A percentile compares a stretch with the other conserved stretches of the same genome.
Evolutionary conservation across 345 rosid genomes (phyloP).

Genomic region (Dovyalis caffra): DNA sequence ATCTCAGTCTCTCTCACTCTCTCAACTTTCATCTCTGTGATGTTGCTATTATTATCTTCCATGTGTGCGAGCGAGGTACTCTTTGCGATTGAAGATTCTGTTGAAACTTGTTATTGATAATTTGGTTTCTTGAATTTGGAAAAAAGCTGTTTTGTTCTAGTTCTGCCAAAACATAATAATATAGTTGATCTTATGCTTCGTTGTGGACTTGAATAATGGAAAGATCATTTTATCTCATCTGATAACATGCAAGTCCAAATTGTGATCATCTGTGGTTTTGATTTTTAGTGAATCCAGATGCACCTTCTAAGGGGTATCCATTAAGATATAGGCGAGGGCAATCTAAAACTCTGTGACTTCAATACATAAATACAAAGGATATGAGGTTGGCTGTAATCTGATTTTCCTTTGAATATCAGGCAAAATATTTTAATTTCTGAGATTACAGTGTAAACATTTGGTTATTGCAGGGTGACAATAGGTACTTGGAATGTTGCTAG

Average conservation of each 20-base stretch:
- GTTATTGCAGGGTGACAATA: conserved; percentile 58
- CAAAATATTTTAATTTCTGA: not conserved
- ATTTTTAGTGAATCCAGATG: conserved; percentile 37
- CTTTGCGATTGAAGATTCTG: no score
- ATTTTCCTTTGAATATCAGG: conserved; percentile 1
- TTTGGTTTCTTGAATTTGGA: not conserved
- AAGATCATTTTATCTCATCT: not conserved
- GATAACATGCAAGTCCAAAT: not conserved
- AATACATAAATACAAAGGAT: conserved; percentile 85
- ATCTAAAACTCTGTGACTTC: conserved; percentile 91
- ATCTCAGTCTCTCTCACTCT: no score
- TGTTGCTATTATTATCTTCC: not conserved
- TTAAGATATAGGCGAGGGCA: conserved; percentile 80
- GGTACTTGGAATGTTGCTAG: conserved; percentile 99
- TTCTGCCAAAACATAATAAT: not conserved
- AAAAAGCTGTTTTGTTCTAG: not conserved
- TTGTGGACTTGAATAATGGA: not conserved
- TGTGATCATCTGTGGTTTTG: conserved; percentile 13
- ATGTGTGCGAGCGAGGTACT: no score
- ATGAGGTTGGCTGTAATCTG: conserved; percentile 58
- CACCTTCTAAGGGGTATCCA: conserved; percentile 44
- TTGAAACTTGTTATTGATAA: not conserved
- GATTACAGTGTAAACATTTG: conserved; percentile 1
- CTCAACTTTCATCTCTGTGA: not conserved
- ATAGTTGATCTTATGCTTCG: not conserved